Base-by-base conservation (phyloP, 352 stramenopile species). In the Phytophthora pinifolia region DNA sequence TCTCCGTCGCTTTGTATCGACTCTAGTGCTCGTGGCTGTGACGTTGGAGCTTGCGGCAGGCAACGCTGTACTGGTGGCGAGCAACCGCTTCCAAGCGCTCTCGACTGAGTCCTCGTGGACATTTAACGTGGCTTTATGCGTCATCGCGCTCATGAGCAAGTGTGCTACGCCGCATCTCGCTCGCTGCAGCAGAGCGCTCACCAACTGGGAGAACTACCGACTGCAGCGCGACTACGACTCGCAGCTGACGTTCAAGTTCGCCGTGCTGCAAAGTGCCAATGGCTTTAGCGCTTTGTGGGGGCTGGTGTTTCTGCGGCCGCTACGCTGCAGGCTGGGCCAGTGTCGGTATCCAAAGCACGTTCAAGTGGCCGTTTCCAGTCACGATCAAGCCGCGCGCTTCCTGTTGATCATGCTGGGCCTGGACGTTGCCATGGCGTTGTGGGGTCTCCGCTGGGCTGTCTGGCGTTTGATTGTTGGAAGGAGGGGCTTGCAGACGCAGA, bases 161-260 rank as follows among this genome's bases (percentile, higher is more conserved):
- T 62, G 51, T 31, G 41, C 45, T 8, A 56, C 31, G 8, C 56
- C 65, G 3, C 46, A 55, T 41, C 49, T 88, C n/a, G 64, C 67
- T 27, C 76, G 72, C 47, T 70, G 67, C 44, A 63, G 61, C 68
- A 31, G 44, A 47, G 33, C 43, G 0, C 78, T 90, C 33, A 88
- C 72, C 35, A 67, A 87, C 36, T 90, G 77, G 76, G 80, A 91
- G 44, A 91, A 93, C 51, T 76, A 90, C 61, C 74, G 72, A 27
- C 71, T 79, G n/a, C 78, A 86, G 53, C 48, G 67, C 9, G 65
- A 86, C 31, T 82, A 86, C 51, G 79, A 91, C 54, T 54, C 74
- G n/a, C 80, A 76, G 42, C 70, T 91, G 42, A 89, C 79, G 27
- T 81, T 93, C 54, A 91, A 91, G 58, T 90, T 67, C 44, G 72